A percentile compares a stretch with the other conserved stretches of the same genome.
Evolutionary conservation across 129 eudicot genomes (phyloP).

Genomic region (Lactuca sativa): DNA sequence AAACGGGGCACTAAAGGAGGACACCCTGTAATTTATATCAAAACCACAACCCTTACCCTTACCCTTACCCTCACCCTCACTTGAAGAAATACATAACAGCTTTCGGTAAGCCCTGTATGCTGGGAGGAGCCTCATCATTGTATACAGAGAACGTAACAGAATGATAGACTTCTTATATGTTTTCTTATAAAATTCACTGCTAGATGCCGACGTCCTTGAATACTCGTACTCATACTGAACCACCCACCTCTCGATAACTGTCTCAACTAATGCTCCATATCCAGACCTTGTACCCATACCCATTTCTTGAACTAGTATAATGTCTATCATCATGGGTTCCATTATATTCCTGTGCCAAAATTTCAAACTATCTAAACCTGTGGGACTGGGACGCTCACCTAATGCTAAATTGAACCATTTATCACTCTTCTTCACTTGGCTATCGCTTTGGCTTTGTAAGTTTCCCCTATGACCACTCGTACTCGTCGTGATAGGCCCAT

Average conservation of each 20-base stretch:
- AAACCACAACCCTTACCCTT: constrained; percentile 50
- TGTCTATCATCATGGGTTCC: constrained; percentile 95
- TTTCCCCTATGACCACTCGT: constrained; percentile 40
- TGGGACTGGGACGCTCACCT: constrained; percentile 86
- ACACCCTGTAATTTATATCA: constrained; percentile 76
- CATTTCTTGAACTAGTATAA: constrained; percentile 66
- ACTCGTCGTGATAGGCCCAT: too few relatives aligned
- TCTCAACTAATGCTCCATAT: constrained; percentile 48
- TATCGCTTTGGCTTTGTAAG: not conserved
- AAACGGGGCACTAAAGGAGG: constrained; percentile 75
- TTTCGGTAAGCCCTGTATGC: constrained; percentile 78
- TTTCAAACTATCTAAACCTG: constrained; percentile 68
- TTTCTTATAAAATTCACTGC: constrained; percentile 55
- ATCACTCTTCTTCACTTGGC: constrained; percentile 56
- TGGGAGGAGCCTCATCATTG: constrained; percentile 89
- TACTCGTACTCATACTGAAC: constrained; percentile 71
- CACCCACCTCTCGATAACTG: constrained; percentile 94
- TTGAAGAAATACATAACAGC: constrained; percentile 37
- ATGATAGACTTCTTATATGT: constrained; percentile 80
- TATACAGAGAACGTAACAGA: constrained; percentile 67
- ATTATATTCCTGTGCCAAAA: constrained; percentile 77
- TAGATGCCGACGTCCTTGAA: constrained; percentile 34
- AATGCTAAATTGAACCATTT: constrained; percentile 89
- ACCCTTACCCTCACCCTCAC: constrained; percentile 25
- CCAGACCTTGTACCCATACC: constrained; percentile 25